Evolutionary conservation across 345 rosid species (phyloP).

Genomic region (Gossypium turneri): DNA sequence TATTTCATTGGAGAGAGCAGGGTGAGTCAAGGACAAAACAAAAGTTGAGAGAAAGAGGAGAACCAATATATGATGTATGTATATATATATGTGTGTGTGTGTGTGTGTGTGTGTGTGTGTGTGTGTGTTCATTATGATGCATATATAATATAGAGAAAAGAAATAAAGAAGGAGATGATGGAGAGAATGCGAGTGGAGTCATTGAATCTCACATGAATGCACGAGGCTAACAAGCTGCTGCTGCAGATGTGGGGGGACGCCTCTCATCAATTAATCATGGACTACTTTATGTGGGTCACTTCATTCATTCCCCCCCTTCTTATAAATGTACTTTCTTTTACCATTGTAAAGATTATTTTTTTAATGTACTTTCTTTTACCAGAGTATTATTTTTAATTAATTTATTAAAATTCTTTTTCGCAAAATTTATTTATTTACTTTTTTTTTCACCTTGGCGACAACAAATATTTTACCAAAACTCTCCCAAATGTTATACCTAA

Average conservation of each 20-base stretch:
- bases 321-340: no score
- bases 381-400: neutral
- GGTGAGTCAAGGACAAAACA: neutral
- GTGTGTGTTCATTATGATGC: no score
- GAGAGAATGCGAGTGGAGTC: slow-evolving; percentile 26
- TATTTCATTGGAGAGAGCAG: slow-evolving; percentile 3
- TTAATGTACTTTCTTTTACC: neutral
- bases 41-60: neutral
- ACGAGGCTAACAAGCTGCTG: slow-evolving; percentile 32
- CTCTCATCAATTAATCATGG: slow-evolving; percentile 24
- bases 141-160: no score
- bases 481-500: no score
- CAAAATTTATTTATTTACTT: neutral
- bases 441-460: neutral
- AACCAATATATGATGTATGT: no score
- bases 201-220: slow-evolving; percentile 49
- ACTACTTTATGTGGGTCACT: slow-evolving; percentile 33
- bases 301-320: neutral
- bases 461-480: no score
- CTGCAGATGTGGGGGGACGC: neutral
- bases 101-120: no score
- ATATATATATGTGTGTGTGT: no score
- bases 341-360: neutral
- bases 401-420: no score
- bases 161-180: slow-evolving; percentile 14